phyloP scores from a whole-genome alignment of 78 protist genomes.

The Capsaspora owczarzaki region DNA sequence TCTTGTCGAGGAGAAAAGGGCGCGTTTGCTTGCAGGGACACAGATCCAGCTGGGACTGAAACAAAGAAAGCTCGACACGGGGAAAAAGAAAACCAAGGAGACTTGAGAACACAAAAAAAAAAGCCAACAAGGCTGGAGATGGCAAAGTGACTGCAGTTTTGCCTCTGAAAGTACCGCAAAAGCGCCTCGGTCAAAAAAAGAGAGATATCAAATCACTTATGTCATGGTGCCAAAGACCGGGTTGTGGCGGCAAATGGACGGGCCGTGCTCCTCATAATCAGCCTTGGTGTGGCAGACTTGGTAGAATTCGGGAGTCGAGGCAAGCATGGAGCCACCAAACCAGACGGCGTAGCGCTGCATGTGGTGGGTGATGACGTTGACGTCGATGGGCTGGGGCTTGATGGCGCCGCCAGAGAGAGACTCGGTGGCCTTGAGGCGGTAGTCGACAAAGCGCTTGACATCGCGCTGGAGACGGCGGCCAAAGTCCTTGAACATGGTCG shows the following conservation, averaged over 20 bases:
- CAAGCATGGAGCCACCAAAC: constrained; percentile 94
- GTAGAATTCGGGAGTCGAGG: constrained; percentile 84
- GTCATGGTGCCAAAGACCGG: constrained; percentile 61
- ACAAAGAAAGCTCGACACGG: too few relatives aligned
- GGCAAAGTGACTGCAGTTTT: too few relatives aligned
- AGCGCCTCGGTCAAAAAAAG: too few relatives aligned
- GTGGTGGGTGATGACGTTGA: constrained; percentile 87
- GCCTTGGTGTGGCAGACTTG: constrained; percentile 79
- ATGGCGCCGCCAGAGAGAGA: constrained; percentile 63
- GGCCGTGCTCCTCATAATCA: constrained; percentile 94
- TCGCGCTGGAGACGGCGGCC: constrained; percentile 87
- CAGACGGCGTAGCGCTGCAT: constrained; percentile 96
- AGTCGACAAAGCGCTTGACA: constrained; percentile 63
- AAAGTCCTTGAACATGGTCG: constrained; percentile 97
- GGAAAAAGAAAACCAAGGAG: too few relatives aligned
- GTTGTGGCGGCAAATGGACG: constrained; percentile 77
- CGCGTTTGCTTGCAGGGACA: too few relatives aligned
- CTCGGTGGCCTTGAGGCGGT: constrained; percentile 52
- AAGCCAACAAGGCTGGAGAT: too few relatives aligned
- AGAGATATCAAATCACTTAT: too few relatives aligned
- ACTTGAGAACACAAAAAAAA: too few relatives aligned
- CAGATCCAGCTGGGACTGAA: too few relatives aligned
- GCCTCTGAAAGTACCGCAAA: too few relatives aligned
- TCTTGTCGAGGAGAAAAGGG: too few relatives aligned
- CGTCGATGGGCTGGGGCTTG: constrained; percentile 76